Evolutionary conservation across 1,284 basidiomycete species (phyloP).

Genomic region (Phylloboletellus chloephorus): DNA sequence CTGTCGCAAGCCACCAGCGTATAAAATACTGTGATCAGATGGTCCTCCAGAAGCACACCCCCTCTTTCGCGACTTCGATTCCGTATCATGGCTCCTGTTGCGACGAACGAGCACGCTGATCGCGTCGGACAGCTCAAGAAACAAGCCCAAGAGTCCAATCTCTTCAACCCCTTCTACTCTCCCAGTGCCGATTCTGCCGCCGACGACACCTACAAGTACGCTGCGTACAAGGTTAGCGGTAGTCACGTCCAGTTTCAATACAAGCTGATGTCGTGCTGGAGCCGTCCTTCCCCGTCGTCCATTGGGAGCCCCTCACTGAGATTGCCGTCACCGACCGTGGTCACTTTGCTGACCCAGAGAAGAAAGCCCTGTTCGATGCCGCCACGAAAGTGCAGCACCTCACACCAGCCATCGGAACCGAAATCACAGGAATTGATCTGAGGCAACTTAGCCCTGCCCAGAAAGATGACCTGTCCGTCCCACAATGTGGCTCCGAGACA

Average conservation of each 20-base stretch:
- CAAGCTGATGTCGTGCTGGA: conserved; percentile 24
- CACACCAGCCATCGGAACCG: conserved; percentile 62
- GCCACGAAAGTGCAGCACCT: conserved; percentile 55
- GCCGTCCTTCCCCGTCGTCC: conserved; percentile 60
- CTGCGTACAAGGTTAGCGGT: conserved; percentile 53
- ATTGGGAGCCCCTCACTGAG: conserved; percentile 60
- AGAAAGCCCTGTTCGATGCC: conserved; percentile 51
- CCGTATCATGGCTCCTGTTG: conserved; percentile 42
- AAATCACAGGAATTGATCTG: conserved; percentile 58
- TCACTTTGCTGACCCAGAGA: conserved; percentile 52
- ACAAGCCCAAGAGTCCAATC: conserved; percentile 16
- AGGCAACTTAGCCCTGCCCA: conserved; percentile 52
- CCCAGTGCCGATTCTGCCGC: conserved; percentile 48
- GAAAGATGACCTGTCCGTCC: conserved; percentile 60
- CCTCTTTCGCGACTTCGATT: not conserved
- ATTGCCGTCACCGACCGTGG: conserved; percentile 61
- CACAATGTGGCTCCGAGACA: conserved; percentile 1
- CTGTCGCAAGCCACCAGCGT: conserved; percentile 15
- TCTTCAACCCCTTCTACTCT: conserved; percentile 65
- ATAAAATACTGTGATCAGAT: conserved; percentile 19
- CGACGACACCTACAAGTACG: conserved; percentile 50
- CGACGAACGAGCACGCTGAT: conserved; percentile 30
- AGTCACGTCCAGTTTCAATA: not conserved
- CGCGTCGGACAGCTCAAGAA: conserved; percentile 19
- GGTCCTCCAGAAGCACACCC: not conserved